These are phyloP conservation scores for Rhodomyrtus psidioides DNA, from an alignment of 441 rosid genomes.

Conservation along the genomic window DNA sequence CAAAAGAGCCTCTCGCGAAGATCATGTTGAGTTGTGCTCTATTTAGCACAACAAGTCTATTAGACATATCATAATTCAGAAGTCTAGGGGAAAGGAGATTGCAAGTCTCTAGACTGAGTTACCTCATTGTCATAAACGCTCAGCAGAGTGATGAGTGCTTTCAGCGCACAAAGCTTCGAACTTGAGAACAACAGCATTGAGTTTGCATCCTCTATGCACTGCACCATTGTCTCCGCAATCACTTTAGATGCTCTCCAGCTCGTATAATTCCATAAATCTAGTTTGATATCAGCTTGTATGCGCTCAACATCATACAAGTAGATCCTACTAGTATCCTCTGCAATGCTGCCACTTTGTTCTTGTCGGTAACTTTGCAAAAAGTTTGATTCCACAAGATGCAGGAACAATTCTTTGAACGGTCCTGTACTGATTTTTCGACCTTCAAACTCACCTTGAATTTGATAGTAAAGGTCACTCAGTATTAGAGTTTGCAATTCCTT, in stretches of 20 bases:
- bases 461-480: constrained; percentile 74
- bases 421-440: constrained; percentile 81
- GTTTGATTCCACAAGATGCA: constrained; percentile 52
- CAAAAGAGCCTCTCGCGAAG: neutral
- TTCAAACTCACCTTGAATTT: constrained; percentile 81
- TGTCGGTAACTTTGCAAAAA: constrained; percentile 45
- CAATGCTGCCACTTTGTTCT: constrained; percentile 20
- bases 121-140: constrained; percentile 51
- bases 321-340: constrained; percentile 19
- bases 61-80: neutral
- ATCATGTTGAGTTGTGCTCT: neutral
- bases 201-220: constrained; percentile 57
- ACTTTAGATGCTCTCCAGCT: constrained; percentile 68
- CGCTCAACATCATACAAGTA: constrained; percentile 42
- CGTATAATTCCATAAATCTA: constrained; percentile 69
- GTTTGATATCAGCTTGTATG: constrained; percentile 45
- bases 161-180: constrained; percentile 58
- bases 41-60: neutral
- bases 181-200: constrained; percentile 51
- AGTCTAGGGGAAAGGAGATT: neutral
- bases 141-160: constrained; percentile 55
- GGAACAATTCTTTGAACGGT: constrained; percentile 80
- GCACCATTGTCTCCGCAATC: constrained; percentile 56
- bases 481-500: constrained; percentile 54
- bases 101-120: constrained; percentile 25